A percentile compares a stretch with the other conserved stretches of the same genome.
phyloP scores from a whole-genome alignment of 2,329 filamentous ascomycete species.

The Paracoccidioides brasiliensis region DNA sequence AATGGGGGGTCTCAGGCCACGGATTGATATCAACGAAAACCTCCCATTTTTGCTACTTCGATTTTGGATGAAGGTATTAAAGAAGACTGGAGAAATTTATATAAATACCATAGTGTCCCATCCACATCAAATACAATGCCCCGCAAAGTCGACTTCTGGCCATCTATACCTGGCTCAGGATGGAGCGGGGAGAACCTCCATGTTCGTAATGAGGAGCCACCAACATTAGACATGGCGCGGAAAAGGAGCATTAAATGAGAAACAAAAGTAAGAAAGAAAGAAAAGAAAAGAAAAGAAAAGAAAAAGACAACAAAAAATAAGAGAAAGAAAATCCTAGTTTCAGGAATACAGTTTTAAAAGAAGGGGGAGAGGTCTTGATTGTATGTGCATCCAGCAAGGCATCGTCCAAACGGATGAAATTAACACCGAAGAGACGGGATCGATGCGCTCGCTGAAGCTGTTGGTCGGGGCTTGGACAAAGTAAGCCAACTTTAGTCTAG shows the following conservation, averaged over 20 bases:
- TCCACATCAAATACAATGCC: conserved; percentile 83
- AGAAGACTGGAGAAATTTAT: conserved; percentile 8
- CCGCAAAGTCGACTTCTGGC: conserved; percentile 34
- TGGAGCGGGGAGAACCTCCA: conserved; percentile 41
- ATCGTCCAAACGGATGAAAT: no score
- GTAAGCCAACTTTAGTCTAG: no score
- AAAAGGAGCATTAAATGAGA: neutral
- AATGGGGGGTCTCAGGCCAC: neutral
- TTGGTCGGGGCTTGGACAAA: no score
- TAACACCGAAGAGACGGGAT: no score
- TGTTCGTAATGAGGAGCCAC: conserved; percentile 17
- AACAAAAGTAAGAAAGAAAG: no score
- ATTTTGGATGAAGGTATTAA: neutral
- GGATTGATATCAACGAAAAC: neutral
- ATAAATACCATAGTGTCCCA: conserved; percentile 67
- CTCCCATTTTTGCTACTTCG: neutral
- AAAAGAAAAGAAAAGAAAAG: no score
- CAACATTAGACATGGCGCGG: conserved; percentile 9
- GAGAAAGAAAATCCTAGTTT: no score
- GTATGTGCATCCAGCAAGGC: no score
- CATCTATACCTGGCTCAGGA: conserved; percentile 16
- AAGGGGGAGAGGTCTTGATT: no score
- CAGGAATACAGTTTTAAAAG: no score
- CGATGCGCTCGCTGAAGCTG: no score
- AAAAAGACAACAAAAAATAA: no score